Percentiles rank a stretch among this genome's conserved stretches.
Conservation (phyloP, 1,284 basidiomycete species). For the Cutaneotrichosporon spelunceum region DNA sequence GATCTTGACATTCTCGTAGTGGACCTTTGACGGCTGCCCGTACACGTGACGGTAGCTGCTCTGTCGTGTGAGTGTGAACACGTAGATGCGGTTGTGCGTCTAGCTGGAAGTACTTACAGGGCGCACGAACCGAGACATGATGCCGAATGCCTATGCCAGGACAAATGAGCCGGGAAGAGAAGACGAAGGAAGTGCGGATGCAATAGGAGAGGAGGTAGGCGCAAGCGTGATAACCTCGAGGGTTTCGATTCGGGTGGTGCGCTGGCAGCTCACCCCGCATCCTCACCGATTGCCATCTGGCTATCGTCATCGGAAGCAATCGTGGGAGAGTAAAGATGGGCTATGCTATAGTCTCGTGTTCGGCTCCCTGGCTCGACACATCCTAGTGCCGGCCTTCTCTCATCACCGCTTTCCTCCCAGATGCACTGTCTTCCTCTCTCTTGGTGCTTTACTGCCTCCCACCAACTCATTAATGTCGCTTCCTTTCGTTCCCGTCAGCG, state of each 20-base stretch:
- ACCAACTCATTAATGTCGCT: neutral
- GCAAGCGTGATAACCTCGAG: too few relatives aligned
- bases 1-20: constrained; percentile 86
- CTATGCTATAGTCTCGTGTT: too few relatives aligned
- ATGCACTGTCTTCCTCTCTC: too few relatives aligned
- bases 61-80: constrained; percentile 21
- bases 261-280: too few relatives aligned
- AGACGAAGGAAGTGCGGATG: neutral
- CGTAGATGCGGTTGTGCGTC: neutral
- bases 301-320: too few relatives aligned
- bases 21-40: constrained; percentile 75
- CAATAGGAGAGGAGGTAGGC: neutral
- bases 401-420: too few relatives aligned
- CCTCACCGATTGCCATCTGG: too few relatives aligned
- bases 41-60: constrained; percentile 78
- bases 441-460: neutral
- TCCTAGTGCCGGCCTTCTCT: too few relatives aligned
- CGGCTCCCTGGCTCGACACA: too few relatives aligned
- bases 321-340: too few relatives aligned
- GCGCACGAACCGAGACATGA: constrained; percentile 61
- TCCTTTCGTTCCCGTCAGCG: constrained; percentile 27
- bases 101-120: constrained; percentile 37
- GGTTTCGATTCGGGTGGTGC: too few relatives aligned
- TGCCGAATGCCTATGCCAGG: constrained; percentile 8
- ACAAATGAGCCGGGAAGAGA: neutral